Base-by-base conservation (phyloP, 2,329 filamentous ascomycete species). In the Nothophoma quercina region DNA sequence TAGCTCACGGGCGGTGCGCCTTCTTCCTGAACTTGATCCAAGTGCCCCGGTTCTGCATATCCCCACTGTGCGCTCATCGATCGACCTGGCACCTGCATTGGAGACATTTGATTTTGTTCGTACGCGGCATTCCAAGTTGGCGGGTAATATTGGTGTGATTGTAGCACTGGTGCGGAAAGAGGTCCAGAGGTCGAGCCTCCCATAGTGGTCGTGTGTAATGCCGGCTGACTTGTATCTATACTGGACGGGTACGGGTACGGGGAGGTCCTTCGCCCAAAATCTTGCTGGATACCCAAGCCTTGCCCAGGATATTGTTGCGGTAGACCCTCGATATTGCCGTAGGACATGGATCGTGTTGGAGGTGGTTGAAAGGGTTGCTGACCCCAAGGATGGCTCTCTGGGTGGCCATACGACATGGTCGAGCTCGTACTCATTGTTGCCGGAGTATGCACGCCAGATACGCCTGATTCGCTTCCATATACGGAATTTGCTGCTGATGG, bases 321-420 rank as follows among this genome's bases (percentile, higher is more conserved):
- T 12, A 74, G 42, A 2, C 71, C 67, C 44, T 76, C 73, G 8
- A 75, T 74, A 29, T 74, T 71, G 4, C 72, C 70, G 38, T 74
- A 76, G 0, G 73, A 76, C 72, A 76, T 75, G 6, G 72, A 74
- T 46, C 72, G 60, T 19, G 68, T 62, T 4, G 71, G 71, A 4
- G 72, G 70, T 16, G 67, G 65, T 33, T 71, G 68, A 12, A 71
- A 67, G 22, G 63, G 59, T 43, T 68, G 62, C 25, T 59, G 62
- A 7, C 50, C 51, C 70, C 70, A 72, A 29, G 58, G 51, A 16
- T 68, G 70, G n/a, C 40, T 52, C 15, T 73, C 71, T 41, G 64
- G 65, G 34, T 66, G 68, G 22, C 58, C 68, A 32, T 71, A 71
- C 16, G 70, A 70, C 65, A 73, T 69, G 21, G 67, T 70, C n/a